These are phyloP conservation scores for Corynascus novoguineensis DNA, from an alignment of 495 filamentous ascomycete species.

Conservation along the genomic window DNA sequence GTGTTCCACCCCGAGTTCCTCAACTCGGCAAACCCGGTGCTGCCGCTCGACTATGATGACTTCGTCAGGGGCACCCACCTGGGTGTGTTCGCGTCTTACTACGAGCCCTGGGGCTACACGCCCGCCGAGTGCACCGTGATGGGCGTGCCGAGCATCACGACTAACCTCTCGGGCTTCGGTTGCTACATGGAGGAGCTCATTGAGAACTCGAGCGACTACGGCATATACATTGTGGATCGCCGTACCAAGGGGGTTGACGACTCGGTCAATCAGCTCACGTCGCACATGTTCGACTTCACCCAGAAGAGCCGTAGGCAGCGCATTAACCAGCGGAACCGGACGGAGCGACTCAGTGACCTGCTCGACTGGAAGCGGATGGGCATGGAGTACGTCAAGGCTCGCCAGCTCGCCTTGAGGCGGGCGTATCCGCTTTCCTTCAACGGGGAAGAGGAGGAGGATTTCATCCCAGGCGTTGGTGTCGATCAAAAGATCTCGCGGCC, in stretches of 20 bases:
- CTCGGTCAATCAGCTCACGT: conserved; percentile 87
- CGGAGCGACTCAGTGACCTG: conserved; percentile 87
- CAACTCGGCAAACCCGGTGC: conserved; percentile 88
- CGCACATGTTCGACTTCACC: conserved; percentile 95
- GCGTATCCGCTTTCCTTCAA: conserved; percentile 85
- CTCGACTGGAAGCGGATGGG: conserved; percentile 99
- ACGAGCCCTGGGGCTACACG: conserved; percentile 98
- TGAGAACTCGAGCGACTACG: conserved; percentile 95
- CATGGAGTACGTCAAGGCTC: conserved; percentile 96
- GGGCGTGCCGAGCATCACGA: conserved; percentile 98
- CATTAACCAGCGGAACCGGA: conserved; percentile 98
- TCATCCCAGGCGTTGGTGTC: conserved; percentile 77
- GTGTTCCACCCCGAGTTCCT: conserved; percentile 98
- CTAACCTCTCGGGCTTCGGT: conserved; percentile 94
- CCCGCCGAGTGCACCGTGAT: conserved; percentile 98
- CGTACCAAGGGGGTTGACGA: conserved; percentile 95
- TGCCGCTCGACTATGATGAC: conserved; percentile 96
- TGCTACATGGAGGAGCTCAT: conserved; percentile 99
- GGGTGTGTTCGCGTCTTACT: conserved; percentile 95
- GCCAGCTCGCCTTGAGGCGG: conserved; percentile 84
- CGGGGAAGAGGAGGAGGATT: conserved; percentile 67
- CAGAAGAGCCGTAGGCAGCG: conserved; percentile 88
- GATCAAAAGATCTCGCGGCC: conserved; percentile 92
- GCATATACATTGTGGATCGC: conserved; percentile 97
- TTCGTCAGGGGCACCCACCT: conserved; percentile 96